phyloP scores from a whole-genome alignment of 768 basidiomycete genomes.

The Hygrophorus russula region DNA sequence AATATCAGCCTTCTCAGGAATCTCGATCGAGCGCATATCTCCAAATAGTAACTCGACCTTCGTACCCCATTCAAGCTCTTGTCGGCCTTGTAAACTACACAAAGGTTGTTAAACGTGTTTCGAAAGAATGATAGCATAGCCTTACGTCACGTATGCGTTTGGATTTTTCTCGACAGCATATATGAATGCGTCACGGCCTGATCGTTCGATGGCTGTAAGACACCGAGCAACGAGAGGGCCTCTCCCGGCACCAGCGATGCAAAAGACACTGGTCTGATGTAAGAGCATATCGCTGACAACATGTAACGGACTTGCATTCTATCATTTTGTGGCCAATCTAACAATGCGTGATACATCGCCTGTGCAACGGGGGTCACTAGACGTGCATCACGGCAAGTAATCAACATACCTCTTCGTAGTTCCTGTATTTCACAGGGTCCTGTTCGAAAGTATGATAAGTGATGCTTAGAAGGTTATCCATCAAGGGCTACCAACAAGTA shows the following conservation, averaged over 20 bases:
- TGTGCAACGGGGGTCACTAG: slow-evolving; percentile 17
- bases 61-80: slow-evolving; percentile 73
- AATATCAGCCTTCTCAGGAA: slow-evolving; percentile 87
- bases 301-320: slow-evolving; percentile 42
- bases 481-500: slow-evolving; percentile 58
- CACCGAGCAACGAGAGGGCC: slow-evolving; percentile 87
- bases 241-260: slow-evolving; percentile 90
- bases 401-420: slow-evolving; percentile 77
- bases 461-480: slow-evolving; percentile 93
- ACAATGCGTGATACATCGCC: slow-evolving; percentile 75
- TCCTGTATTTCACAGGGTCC: slow-evolving; percentile 91
- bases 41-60: slow-evolving; percentile 80
- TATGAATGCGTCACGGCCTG: slow-evolving; percentile 49
- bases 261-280: slow-evolving; percentile 49
- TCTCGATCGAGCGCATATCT: slow-evolving; percentile 79
- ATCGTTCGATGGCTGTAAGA: slow-evolving; percentile 62
- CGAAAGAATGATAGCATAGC: slow-evolving; percentile 11
- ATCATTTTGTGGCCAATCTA: slow-evolving; percentile 51
- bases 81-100: slow-evolving; percentile 70
- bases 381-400: slow-evolving; percentile 7
- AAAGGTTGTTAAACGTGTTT: background rate
- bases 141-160: slow-evolving; percentile 90
- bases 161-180: slow-evolving; percentile 97
- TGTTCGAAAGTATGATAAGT: slow-evolving; percentile 98
- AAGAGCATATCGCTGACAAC: background rate